Percentiles rank a stretch among this genome's conserved stretches.
phyloP scores from a whole-genome alignment of 202 grass and related monocot species.

The Carex arenaria region DNA sequence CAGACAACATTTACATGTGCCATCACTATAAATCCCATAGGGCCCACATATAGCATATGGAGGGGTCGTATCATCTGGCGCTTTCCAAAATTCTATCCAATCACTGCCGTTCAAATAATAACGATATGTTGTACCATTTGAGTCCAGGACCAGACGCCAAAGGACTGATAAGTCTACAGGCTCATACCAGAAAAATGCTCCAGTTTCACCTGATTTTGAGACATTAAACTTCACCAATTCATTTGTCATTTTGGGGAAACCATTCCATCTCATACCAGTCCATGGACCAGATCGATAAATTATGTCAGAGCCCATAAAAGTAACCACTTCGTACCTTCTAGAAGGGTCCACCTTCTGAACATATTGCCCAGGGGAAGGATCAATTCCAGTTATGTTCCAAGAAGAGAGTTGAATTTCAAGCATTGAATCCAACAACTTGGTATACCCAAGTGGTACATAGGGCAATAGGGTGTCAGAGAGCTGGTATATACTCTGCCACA shows the following conservation, averaged over 20 bases:
- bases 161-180: not conserved
- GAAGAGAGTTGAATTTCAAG: not conserved
- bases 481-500: conserved; percentile 19
- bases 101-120: not conserved
- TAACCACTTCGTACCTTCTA: conserved; percentile 1
- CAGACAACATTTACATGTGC: not conserved
- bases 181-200: conserved; percentile 4
- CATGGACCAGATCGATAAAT: conserved; percentile 16
- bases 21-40: conserved; percentile 9
- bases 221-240: not conserved
- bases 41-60: not conserved
- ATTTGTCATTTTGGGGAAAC: not conserved
- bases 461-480: conserved; percentile 10
- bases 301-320: not conserved
- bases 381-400: not conserved
- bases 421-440: not conserved
- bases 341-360: not conserved
- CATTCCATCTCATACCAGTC: conserved; percentile 17
- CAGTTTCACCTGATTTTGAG: not conserved
- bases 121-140: not conserved
- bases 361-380: conserved; percentile 23
- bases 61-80: not conserved
- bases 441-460: conserved; percentile 12
- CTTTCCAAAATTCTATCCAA: conserved; percentile 16
- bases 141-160: not conserved